phyloP scores from a whole-genome alignment of 495 filamentous ascomycete genomes.

The Parathielavia hyrcaniae region DNA sequence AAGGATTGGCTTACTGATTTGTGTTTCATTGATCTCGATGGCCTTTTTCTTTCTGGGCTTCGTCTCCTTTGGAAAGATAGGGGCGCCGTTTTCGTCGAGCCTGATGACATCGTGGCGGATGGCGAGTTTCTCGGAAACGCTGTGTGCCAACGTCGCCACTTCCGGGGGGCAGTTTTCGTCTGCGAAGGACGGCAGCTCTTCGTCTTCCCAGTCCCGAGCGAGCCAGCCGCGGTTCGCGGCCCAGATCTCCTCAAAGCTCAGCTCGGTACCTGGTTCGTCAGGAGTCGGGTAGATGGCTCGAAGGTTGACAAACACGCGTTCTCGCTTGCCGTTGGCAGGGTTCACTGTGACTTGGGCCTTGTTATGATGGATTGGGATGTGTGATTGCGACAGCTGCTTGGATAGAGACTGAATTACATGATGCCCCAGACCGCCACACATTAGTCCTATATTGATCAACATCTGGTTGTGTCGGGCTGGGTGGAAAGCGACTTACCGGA shows the following conservation, averaged over 20 bases:
- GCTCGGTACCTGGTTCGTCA: constrained; percentile 59
- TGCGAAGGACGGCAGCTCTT: constrained; percentile 15
- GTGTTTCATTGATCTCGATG: constrained; percentile 73
- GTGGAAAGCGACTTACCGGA: constrained; percentile 62
- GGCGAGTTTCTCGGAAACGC: constrained; percentile 37
- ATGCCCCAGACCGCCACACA: constrained; percentile 49
- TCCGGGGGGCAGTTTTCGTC: constrained; percentile 25
- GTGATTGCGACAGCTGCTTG: constrained; percentile 45
- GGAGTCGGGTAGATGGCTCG: constrained; percentile 74
- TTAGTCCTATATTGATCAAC: constrained; percentile 99
- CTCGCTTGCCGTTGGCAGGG: constrained; percentile 66
- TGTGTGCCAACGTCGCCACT: constrained; percentile 24
- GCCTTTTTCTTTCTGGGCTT: constrained; percentile 61
- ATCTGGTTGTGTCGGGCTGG: constrained; percentile 46
- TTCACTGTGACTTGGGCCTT: constrained; percentile 70
- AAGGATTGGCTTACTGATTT: constrained; percentile 60
- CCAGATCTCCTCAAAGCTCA: constrained; percentile 85
- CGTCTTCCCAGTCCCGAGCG: constrained; percentile 60
- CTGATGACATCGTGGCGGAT: constrained; percentile 41
- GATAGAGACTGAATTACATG: constrained; percentile 52
- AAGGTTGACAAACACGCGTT: constrained; percentile 81
- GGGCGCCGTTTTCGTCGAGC: constrained; percentile 49
- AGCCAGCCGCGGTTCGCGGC: constrained; percentile 76
- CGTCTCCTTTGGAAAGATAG: constrained; percentile 27
- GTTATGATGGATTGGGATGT: constrained; percentile 44